Conservation (phyloP, 2,329 filamentous ascomycete genomes). For the Aureobasidium uvarum region DNA sequence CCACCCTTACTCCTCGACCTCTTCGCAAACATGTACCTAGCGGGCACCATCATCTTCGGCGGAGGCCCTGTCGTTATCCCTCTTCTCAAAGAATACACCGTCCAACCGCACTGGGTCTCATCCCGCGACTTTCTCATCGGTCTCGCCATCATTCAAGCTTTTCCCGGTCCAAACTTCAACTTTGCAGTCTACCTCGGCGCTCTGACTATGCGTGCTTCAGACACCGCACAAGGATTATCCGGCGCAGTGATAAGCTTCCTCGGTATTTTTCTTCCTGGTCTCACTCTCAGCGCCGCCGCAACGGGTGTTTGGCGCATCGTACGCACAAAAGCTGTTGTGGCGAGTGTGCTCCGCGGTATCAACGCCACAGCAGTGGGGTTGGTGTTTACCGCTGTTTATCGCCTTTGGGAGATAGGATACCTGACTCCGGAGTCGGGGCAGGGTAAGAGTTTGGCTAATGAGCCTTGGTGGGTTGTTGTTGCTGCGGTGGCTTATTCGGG, state of each 20-base stretch:
- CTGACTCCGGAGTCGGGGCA: constrained; percentile 39
- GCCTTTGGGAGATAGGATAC: constrained; percentile 48
- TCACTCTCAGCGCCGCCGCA: constrained; percentile 41
- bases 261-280: constrained; percentile 44
- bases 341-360: constrained; percentile 42
- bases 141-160: constrained; percentile 67
- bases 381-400: constrained; percentile 48
- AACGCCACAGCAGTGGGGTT: constrained; percentile 47
- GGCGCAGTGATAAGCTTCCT: constrained; percentile 43
- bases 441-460: constrained; percentile 41
- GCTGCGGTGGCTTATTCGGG: constrained; percentile 44
- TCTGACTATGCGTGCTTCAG: constrained; percentile 37
- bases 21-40: constrained; percentile 71
- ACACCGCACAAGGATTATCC: constrained; percentile 33
- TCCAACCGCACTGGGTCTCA: constrained; percentile 67
- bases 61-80: constrained; percentile 49
- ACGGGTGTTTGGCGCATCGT: constrained; percentile 43
- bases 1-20: constrained; percentile 56
- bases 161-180: constrained; percentile 64
- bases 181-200: constrained; percentile 49
- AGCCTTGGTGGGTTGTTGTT: constrained; percentile 50
- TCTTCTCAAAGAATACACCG: constrained; percentile 50
- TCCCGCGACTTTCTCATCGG: constrained; percentile 70
- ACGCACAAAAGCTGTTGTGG: constrained; percentile 39
- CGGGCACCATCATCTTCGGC: constrained; percentile 59